Base-by-base conservation (phyloP, 116 monocot genomes). In the Dioscorea cayenensis region DNA sequence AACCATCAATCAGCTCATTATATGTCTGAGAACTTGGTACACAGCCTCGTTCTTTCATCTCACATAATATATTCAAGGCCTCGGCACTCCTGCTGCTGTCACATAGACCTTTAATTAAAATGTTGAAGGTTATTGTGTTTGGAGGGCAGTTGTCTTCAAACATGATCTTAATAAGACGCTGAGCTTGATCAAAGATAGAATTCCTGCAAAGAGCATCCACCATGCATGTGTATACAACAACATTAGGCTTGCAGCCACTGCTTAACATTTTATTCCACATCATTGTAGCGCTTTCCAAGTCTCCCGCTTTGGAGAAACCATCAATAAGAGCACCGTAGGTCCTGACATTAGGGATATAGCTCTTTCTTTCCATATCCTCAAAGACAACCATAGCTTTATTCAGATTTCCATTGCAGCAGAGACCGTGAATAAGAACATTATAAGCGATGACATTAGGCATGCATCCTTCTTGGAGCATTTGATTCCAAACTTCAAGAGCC, bases 391-490 rank as follows among this genome's bases (percentile, higher is more conserved):
- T 4, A 14, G 95, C 92, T 59, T 68, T 82, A 23, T 76, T 64
- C 36, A 83, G 10, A 80, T 76, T 68, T 16, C 80, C 76, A 68
- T 69, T 89, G 67, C 16, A 63, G 68, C 89, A 95, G 71, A 92
- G 85, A 28, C 95, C 95, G 55, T 80, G 92, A 29, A 95, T 81
- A 16, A 95, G 74, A 63, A 92, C 70, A 77, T 95, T 95, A 63
- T 87, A 95, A 16, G 89, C 74, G 29, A 92, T 72, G 51, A 77
- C 70, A 76, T 79, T 87, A 22, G 92, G 83, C n/a, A 43, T 51
- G 27, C 83, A 81, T 22, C 76, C 75, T 50, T 89, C 80, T 37
- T 74, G 28, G 60, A 80, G 76, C 83, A 95, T 87, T 70, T 72
- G 60, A 18, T 84, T 49, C 92, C 89, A 95, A 36, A 87, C 36